Base-by-base conservation (phyloP, 345 rosid species). In the Eucalyptus urophylla region DNA sequence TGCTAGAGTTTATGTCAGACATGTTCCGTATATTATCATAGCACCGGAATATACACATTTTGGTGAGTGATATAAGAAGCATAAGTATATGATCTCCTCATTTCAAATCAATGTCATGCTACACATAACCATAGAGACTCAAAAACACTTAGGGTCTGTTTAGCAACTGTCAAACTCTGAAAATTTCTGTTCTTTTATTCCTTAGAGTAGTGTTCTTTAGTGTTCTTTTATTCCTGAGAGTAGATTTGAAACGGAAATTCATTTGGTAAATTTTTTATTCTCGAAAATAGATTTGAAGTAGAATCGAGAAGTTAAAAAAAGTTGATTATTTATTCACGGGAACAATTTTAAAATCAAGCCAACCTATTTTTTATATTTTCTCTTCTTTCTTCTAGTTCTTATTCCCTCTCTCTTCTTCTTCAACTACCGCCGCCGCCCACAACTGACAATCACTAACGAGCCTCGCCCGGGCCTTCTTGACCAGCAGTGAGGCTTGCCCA, bases 391-490 rank as follows among this genome's bases (percentile, higher is more conserved):
- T 19, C 24, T 19, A 7, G 24, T 3, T 53, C 24, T 53, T 53
- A 5, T 53, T 53, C 22, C 24, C 56, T 19, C 58, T 53, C 10
- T 53, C 11, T 53, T 53, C 56, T 53, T 53, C 58, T 53, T 53
- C 25, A 19, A 19, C 7, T 7, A 1, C 1, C 8, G 56, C 56
- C 4, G 4, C 22, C 2, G 2, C 22, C 56, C 56, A 51, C 3
- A 7, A 0, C 4, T 1, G 5, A 4, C 1, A 3, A 0, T 49
- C 3, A 1, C 6, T 0, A 0, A 2, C 6, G 14, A 49, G 51
- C 6, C 16, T 5, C 6, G 6, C 51, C 1, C 1, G 3, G 6
- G 51, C 51, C 51, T 49, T 6, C 16, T 2, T 2, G 1, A 15
- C 51, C 6, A 49, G 0, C 3, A 0, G 2, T 1, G 5, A 49